These are phyloP conservation scores for Blumeria hordei DNA, from an alignment of 2,329 filamentous ascomycete species.

Conservation along the genomic window DNA sequence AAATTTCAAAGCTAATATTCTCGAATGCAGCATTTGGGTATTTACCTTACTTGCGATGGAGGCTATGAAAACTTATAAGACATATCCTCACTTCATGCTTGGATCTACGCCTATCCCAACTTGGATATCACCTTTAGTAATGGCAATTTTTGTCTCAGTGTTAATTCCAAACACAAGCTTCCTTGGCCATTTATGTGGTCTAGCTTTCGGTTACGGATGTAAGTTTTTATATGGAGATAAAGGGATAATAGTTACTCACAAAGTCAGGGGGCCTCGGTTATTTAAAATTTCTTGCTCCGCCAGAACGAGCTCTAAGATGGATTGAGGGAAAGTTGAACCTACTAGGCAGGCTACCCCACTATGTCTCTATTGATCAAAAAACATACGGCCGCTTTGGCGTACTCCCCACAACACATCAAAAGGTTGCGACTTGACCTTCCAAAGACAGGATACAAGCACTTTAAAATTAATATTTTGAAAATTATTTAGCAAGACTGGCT, in stretches of 20 bases:
- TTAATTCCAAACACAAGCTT: conserved; percentile 64
- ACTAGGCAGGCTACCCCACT: conserved; percentile 63
- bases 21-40: conserved; percentile 50
- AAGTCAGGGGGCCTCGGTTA: conserved; percentile 56
- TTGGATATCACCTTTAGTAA: conserved; percentile 67
- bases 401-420: conserved; percentile 32
- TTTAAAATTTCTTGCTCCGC: conserved; percentile 70
- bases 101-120: conserved; percentile 52
- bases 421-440: not conserved
- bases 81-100: conserved; percentile 53
- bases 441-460: too few species aligned
- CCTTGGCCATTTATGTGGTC: conserved; percentile 63
- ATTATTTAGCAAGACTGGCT: too few species aligned
- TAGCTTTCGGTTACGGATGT: conserved; percentile 73
- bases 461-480: too few species aligned
- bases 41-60: conserved; percentile 72
- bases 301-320: conserved; percentile 69
- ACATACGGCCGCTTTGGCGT: conserved; percentile 85
- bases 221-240: conserved; percentile 17
- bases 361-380: conserved; percentile 87
- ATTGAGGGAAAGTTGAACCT: conserved; percentile 75
- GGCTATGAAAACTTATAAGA: conserved; percentile 60
- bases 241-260: not conserved
- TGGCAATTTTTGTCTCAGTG: conserved; percentile 49
- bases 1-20: conserved; percentile 7